A percentile compares a stretch with the other conserved stretches of the same genome.
These are phyloP conservation scores for Coemansia sp. DNA, from an alignment of 192 early-diverging fungal species.

Conservation along the genomic window DNA sequence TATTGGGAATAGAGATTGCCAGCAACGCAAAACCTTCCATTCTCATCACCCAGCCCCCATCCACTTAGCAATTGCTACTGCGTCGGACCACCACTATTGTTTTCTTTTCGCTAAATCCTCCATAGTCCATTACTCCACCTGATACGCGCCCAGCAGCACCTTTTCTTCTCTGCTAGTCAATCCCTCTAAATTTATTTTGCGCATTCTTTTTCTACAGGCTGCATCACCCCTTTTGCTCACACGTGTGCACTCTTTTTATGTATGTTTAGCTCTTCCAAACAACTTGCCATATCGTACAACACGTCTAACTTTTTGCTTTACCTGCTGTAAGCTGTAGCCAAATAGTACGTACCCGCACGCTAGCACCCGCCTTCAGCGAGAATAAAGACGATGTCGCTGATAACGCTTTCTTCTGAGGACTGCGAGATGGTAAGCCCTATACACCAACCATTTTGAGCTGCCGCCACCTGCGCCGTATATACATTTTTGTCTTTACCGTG, in stretches of 20 bases:
- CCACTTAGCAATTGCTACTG: constrained; percentile 22
- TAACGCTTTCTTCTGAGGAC: constrained; percentile 52
- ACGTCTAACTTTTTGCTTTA: too few species aligned
- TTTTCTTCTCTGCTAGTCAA: background rate
- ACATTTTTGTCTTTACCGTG: constrained; percentile 11
- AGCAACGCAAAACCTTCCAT: constrained; percentile 6
- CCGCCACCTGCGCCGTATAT: background rate
- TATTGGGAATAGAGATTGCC: constrained; percentile 27
- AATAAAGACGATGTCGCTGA: constrained; percentile 26
- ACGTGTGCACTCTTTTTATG: background rate
- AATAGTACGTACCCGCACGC: background rate
- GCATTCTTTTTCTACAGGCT: background rate
- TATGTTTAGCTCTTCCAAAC: too few species aligned
- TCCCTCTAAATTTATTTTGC: background rate
- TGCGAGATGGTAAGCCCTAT: constrained; percentile 47
- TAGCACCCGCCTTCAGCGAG: too few species aligned
- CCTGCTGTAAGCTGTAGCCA: background rate
- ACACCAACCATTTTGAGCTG: background rate
- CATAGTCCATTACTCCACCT: background rate
- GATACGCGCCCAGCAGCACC: background rate
- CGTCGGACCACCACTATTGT: constrained; percentile 16
- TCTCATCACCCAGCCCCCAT: constrained; percentile 18
- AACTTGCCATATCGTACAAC: too few species aligned
- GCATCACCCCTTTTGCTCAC: background rate
- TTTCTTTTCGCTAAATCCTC: constrained; percentile 12